Evolutionary conservation across 2,329 filamentous ascomycete species (phyloP), one percentile per base, ranked within the genome.

Genomic region (Paracoccidioides lutzii): DNA sequence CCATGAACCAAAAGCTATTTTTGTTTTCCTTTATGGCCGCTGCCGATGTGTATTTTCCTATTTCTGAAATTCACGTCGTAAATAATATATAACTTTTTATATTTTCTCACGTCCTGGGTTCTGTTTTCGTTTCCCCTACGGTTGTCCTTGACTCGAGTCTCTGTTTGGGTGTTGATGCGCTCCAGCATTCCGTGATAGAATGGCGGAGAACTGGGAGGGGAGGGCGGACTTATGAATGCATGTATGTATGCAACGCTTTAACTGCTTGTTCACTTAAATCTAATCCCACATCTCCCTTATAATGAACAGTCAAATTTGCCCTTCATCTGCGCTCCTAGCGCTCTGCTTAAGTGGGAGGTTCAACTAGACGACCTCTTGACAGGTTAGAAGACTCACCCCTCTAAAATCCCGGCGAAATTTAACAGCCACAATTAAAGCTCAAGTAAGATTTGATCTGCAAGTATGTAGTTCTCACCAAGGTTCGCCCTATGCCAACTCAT

Each of bases 31-130:
- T 8, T 32, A 22, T 1, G 22, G 22, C 22, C 22, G 22, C 15
- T 42, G 38, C 22, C 10, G 32, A n/a, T 52, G 22, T 40, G 38
- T 52, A 41, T 32, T 52, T 41, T 40, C 37, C 33, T 46, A 12
- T 10, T 40, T 22, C 28, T 52, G 41, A 30, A 15, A 41, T 32
- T 52, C 38, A 33, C 32, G 38, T 52, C 49, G 37, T 52, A 52
- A 52, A 52, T 52, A 52, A 52, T 52, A 52, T 40, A 51, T 35
- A 48, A 6, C 2, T 35, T 52, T 52, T 33, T n/a, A 52, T 52
- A 32, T 30, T 42, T 41, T 7, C 33, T 52, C 22, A 32, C 1
- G 14, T n/a, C 3, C 2, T 22, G 8, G 15, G 9, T 37, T 49
- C 9, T 14, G 10, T 51, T 40, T 51, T 28, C 12, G 3, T 12